phyloP scores from a whole-genome alignment of 1,284 basidiomycete species.

The Fomitopsis pinicola region DNA sequence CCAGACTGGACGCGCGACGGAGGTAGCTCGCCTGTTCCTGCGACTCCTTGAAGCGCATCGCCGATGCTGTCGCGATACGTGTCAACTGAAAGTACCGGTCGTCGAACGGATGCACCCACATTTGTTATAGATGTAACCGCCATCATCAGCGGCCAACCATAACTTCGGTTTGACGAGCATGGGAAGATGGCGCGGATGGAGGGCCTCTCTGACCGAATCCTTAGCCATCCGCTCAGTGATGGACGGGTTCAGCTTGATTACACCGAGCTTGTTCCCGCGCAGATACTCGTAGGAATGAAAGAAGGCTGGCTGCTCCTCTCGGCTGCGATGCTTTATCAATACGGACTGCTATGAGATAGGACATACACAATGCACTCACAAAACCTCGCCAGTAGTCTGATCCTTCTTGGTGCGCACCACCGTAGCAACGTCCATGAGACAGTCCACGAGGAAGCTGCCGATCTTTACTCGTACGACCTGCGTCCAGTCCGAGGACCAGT shows the following conservation, averaged over 20 bases:
- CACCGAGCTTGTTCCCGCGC: constrained; percentile 88
- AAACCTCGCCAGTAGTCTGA: constrained; percentile 48
- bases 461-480: constrained; percentile 74
- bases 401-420: constrained; percentile 63
- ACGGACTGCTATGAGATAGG: too few relatives aligned
- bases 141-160: constrained; percentile 79
- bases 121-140: constrained; percentile 81
- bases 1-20: constrained; percentile 67
- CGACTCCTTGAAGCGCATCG: constrained; percentile 94
- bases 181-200: constrained; percentile 92
- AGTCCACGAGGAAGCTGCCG: constrained; percentile 82
- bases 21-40: constrained; percentile 86
- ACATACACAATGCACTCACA: constrained; percentile 40
- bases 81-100: background rate
- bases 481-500: constrained; percentile 82
- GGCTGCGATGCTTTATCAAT: constrained; percentile 32
- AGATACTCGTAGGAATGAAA: constrained; percentile 91
- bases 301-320: constrained; percentile 89
- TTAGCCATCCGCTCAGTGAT: constrained; percentile 78
- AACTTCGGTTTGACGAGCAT: constrained; percentile 93
- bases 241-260: constrained; percentile 84
- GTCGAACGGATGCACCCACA: constrained; percentile 38
- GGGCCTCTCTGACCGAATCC: constrained; percentile 71
- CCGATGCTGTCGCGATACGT: constrained; percentile 40
- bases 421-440: constrained; percentile 80